Evolutionary conservation across 345 rosid genomes (phyloP).

Genomic region (Diplotaxis tenuifolia): DNA sequence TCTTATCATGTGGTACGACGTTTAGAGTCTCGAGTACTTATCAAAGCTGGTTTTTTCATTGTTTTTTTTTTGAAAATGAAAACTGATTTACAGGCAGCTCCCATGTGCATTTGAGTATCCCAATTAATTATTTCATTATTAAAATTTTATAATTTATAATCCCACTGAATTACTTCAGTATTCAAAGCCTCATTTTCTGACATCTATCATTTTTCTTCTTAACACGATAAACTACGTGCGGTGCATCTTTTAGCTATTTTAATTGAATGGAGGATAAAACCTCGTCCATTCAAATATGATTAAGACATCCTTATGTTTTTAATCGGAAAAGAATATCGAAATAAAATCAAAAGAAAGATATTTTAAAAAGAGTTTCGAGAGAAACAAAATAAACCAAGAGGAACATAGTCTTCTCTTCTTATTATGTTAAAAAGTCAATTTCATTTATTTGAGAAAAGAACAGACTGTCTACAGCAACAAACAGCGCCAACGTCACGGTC

Average conservation of each 20-base stretch:
- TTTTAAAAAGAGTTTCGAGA: not conserved
- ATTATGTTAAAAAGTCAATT: not conserved
- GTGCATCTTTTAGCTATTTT: not conserved
- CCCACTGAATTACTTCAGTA: not conserved
- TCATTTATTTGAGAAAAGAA: not conserved
- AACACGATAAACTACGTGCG: not conserved
- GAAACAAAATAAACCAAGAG: not conserved
- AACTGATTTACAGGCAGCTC: too few species aligned
- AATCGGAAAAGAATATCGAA: not conserved
- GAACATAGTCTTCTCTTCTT: not conserved
- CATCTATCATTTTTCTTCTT: not conserved
- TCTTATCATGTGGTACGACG: slow-evolving; percentile 4
- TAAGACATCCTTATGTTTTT: not conserved
- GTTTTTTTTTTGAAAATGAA: too few species aligned
- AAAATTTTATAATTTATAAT: not conserved
- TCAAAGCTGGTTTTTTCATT: not conserved
- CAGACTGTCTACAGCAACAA: not conserved
- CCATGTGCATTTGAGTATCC: not conserved
- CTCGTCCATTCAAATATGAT: not conserved
- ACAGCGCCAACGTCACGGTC: not conserved
- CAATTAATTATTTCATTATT: slow-evolving; percentile 8
- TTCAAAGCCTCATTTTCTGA: too few species aligned
- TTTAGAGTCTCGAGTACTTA: slow-evolving; percentile 10
- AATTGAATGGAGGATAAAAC: not conserved
- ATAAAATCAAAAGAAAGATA: not conserved